These are phyloP conservation scores for Podila minutissima DNA, from an alignment of 192 early-diverging fungal species.

Conservation along the genomic window DNA sequence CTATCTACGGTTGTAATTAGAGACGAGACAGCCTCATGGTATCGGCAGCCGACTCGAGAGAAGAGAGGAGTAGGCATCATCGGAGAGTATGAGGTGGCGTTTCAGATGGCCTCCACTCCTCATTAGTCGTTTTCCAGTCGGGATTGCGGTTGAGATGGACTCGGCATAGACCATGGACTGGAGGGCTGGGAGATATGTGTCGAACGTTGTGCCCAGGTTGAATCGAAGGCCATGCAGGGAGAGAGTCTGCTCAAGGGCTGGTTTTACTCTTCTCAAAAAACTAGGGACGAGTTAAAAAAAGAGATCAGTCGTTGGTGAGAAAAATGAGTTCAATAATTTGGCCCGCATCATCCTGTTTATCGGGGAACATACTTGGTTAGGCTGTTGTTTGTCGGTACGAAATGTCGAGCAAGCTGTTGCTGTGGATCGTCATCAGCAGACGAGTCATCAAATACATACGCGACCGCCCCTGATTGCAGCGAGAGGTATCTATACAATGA, in stretches of 20 bases:
- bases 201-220: conserved; percentile 18
- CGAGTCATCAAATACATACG: conserved; percentile 15
- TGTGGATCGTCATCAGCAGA: conserved; percentile 20
- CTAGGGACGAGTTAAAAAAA: conserved; percentile 7
- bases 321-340: not conserved
- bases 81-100: conserved; percentile 39
- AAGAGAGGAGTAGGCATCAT: conserved; percentile 14
- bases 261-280: conserved; percentile 24
- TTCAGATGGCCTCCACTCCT: conserved; percentile 40
- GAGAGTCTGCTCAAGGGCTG: conserved; percentile 30
- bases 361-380: not conserved
- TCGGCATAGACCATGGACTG: conserved; percentile 34
- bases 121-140: conserved; percentile 36
- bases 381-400: not conserved
- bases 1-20: not conserved
- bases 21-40: not conserved
- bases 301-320: not conserved
- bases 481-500: conserved; percentile 9
- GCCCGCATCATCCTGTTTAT: too few species aligned
- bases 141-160: conserved; percentile 19
- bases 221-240: conserved; percentile 30
- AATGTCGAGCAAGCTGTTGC: not conserved
- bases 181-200: conserved; percentile 18
- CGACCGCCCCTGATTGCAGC: not conserved
- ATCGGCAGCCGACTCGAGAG: conserved; percentile 15